These are phyloP conservation scores for Erodium chrysanthum DNA, from an alignment of 441 rosid genomes.

Conservation along the genomic window DNA sequence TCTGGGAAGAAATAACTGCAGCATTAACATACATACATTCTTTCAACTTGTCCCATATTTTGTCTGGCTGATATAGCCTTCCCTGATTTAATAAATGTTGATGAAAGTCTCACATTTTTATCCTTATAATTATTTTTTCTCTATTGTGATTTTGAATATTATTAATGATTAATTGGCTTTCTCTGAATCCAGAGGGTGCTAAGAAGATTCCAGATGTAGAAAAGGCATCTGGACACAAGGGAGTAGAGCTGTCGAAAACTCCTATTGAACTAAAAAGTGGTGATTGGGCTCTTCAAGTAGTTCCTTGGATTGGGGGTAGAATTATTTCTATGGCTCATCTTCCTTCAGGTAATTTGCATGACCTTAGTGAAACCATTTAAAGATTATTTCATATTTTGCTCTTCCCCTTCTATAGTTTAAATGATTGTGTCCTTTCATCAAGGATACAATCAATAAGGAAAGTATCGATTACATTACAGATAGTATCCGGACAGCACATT, in stretches of 20 bases:
- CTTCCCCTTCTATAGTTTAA: not conserved
- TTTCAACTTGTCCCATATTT: not conserved
- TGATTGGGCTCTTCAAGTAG: slow-evolving; percentile 61
- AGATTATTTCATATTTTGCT: not conserved
- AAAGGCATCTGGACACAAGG: slow-evolving; percentile 48
- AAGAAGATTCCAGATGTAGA: slow-evolving; percentile 53
- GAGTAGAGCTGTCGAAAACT: slow-evolving; percentile 46
- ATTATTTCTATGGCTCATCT: slow-evolving; percentile 80
- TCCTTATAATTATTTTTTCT: not conserved
- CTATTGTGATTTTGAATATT: not conserved
- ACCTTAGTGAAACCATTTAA: not conserved
- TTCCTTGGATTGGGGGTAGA: slow-evolving; percentile 96
- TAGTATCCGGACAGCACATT: not conserved
- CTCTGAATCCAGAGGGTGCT: slow-evolving; percentile 42
- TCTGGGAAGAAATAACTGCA: not conserved
- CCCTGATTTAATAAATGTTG: not conserved
- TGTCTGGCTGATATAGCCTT: not conserved
- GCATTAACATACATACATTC: slow-evolving; percentile 1
- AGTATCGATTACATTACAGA: not conserved
- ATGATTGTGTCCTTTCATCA: not conserved
- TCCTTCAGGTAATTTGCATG: slow-evolving; percentile 58
- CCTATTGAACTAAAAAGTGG: slow-evolving; percentile 62
- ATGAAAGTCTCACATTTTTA: not conserved
- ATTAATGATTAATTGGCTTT: slow-evolving; percentile 5
- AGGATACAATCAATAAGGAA: not conserved